phyloP scores from a whole-genome alignment of 176 grass and related monocot species.

The Elaeis guineensis region DNA sequence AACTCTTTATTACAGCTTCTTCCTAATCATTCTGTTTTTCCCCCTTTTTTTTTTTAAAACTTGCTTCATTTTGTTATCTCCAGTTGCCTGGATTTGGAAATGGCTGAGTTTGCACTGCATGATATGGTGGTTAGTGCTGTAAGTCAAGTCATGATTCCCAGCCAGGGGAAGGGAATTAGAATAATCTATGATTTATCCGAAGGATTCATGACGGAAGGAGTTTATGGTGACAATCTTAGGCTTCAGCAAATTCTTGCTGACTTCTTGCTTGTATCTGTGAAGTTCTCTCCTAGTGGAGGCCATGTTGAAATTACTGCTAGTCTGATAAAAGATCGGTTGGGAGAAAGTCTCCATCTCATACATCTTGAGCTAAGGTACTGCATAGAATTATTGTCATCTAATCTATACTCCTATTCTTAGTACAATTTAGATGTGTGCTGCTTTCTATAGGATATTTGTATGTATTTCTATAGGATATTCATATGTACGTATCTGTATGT shows the following conservation, averaged over 20 bases:
- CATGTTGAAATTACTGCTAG: slow-evolving; percentile 51
- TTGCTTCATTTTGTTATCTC: slow-evolving; percentile 17
- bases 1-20: no score
- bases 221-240: slow-evolving; percentile 73
- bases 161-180: slow-evolving; percentile 77
- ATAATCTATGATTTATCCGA: slow-evolving; percentile 48
- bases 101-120: slow-evolving; percentile 70
- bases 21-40: not conserved
- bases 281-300: slow-evolving; percentile 72
- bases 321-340: slow-evolving; percentile 52
- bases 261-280: slow-evolving; percentile 65
- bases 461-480: no score
- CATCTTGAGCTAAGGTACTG: slow-evolving; percentile 69
- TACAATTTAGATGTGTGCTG: no score
- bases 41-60: not conserved
- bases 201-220: slow-evolving; percentile 46
- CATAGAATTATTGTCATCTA: not conserved
- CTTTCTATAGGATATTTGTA: no score
- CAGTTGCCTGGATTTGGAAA: slow-evolving; percentile 89
- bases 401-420: no score
- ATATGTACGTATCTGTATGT: no score
- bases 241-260: slow-evolving; percentile 84
- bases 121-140: slow-evolving; percentile 70
- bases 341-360: slow-evolving; percentile 68
- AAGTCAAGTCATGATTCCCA: slow-evolving; percentile 63